These are phyloP conservation scores for Paecilomyces dactylethromorphus DNA, from an alignment of 2,329 filamentous ascomycete species.

Conservation along the genomic window DNA sequence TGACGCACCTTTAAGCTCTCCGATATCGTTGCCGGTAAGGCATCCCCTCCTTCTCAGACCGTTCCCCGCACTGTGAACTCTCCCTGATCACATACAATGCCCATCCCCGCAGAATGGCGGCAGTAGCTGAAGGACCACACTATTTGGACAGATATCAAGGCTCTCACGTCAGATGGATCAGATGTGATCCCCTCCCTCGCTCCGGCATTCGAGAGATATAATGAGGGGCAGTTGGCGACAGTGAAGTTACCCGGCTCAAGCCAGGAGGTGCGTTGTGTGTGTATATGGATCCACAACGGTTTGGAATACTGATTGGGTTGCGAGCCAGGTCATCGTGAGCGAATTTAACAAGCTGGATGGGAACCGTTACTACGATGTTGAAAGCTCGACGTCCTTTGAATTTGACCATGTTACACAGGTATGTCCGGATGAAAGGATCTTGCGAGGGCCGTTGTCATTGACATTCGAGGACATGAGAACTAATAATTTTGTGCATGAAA, in stretches of 20 bases:
- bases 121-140: background rate
- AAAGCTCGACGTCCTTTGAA: conserved; percentile 78
- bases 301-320: conserved; percentile 7
- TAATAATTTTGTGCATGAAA: background rate
- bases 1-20: conserved; percentile 54
- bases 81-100: background rate
- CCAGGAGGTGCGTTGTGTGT: conserved; percentile 55
- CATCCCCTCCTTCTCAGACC: conserved; percentile 10
- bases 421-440: conserved; percentile 6
- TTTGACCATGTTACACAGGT: conserved; percentile 81
- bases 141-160: conserved; percentile 69
- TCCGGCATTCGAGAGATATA: conserved; percentile 88
- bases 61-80: conserved; percentile 1
- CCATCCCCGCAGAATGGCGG: background rate
- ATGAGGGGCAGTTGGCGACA: conserved; percentile 86
- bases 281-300: background rate
- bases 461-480: background rate
- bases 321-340: conserved; percentile 65
- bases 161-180: conserved; percentile 65
- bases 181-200: conserved; percentile 64
- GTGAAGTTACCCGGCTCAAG: conserved; percentile 84
- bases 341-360: conserved; percentile 74
- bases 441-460: background rate
- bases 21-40: conserved; percentile 77
- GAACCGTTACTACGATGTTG: conserved; percentile 83